phyloP scores from a whole-genome alignment of 1,284 basidiomycete species.

The Ceratobasidium sp. region DNA sequence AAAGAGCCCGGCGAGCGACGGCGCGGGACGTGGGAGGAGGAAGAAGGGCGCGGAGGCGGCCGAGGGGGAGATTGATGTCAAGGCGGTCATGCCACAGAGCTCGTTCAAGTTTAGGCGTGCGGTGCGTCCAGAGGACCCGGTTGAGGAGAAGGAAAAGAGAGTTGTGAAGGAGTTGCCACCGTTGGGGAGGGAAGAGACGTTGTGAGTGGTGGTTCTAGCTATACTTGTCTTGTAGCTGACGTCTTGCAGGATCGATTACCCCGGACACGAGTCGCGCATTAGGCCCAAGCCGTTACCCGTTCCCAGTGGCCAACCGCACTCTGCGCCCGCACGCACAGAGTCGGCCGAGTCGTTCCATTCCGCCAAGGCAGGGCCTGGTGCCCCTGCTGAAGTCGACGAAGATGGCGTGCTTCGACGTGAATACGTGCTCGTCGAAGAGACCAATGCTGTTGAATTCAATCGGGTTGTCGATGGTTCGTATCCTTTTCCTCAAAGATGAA shows the following conservation, averaged over 20 bases:
- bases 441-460: constrained; percentile 79
- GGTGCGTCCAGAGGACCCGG: constrained; percentile 47
- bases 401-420: constrained; percentile 61
- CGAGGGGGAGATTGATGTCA: constrained; percentile 73
- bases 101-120: constrained; percentile 75
- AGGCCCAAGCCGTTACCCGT: constrained; percentile 26
- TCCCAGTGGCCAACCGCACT: constrained; percentile 1
- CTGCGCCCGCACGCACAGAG: constrained; percentile 17
- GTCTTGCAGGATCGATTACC: constrained; percentile 42
- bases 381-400: constrained; percentile 33
- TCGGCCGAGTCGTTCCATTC: constrained; percentile 38
- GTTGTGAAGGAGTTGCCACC: constrained; percentile 40
- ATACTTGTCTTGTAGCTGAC: neutral
- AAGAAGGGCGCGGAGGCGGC: constrained; percentile 27
- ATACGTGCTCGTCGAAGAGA: constrained; percentile 83
- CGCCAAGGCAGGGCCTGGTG: constrained; percentile 3
- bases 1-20: constrained; percentile 38
- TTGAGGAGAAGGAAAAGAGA: constrained; percentile 33
- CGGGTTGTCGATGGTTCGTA: constrained; percentile 77
- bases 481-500: constrained; percentile 38
- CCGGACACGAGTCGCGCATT: constrained; percentile 25
- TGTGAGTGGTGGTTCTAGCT: constrained; percentile 22
- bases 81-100: constrained; percentile 81
- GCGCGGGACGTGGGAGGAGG: constrained; percentile 29
- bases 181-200: constrained; percentile 39